Evolutionary conservation across 2,329 filamentous ascomycete genomes (phyloP), one percentile per base, ranked within the genome.

Genomic region (Dactylellina drechsleri): DNA sequence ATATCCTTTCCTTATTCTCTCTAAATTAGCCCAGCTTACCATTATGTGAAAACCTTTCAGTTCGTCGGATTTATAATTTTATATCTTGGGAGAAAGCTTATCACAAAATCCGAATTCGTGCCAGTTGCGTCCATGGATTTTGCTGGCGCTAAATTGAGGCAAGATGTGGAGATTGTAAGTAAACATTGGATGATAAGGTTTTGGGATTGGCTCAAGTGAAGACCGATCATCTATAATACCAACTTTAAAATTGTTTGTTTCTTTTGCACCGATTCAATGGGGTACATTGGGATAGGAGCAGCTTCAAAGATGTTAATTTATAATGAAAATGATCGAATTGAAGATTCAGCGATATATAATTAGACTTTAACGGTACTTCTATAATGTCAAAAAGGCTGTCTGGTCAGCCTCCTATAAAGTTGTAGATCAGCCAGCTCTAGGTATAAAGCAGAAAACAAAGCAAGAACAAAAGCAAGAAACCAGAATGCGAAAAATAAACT

Each of bases 81-180:
- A n/a, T 75, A 75, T 50, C 36, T 75, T 15, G 71, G 64, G 1
- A 64, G 71, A 18, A 75, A 75, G 47, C 36, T 75, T 1, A 47
- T 75, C 26, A 75, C 71, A 54, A 67, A 64, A 26, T 75, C 71
- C 2, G 71, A 75, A 20, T 75, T 75, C 40, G 71, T 75, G 2
- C 71, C 71, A 2, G 58, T 75, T 16, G 71, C 71, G 16, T 75
- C 71, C 1, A 75, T 75, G 71, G 71, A 75, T 20, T 75, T 75
- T 61, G 71, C 71, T 1, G 71, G 71, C 3, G 71, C 71, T 13
- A 64, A 52, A 16, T 43, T 75, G 20, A 67, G 64, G 36, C 58
- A 68, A 15, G 71, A 75, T 31, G 45, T 75, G n/a, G 52, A 75
- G 8, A 68, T 75, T 43, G 60, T 62, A 5, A 31, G 64, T 15